Conservation (phyloP, 148 eudicot genomes). For the Rhododendron vialii region DNA sequence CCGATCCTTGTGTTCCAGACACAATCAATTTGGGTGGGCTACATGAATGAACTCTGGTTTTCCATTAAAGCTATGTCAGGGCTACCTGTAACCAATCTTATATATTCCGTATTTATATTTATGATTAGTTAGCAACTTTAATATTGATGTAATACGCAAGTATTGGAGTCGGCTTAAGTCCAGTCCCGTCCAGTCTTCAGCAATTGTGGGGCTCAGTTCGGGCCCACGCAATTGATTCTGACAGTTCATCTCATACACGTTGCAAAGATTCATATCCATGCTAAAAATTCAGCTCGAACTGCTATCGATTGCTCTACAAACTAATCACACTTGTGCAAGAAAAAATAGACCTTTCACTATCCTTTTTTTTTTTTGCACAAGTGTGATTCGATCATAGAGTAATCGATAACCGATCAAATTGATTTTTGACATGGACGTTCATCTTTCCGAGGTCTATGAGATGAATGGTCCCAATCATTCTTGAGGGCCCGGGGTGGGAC, state of each 20-base stretch:
- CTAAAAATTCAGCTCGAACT: neutral
- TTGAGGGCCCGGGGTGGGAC: neutral
- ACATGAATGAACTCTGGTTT: no score
- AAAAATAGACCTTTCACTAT: neutral
- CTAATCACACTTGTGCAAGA: neutral
- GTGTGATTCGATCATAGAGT: neutral
- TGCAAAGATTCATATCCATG: neutral
- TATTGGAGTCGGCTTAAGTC: neutral
- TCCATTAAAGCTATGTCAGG: no score
- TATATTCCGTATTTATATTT: neutral
- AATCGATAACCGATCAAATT: neutral
- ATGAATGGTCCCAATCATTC: neutral
- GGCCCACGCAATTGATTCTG: neutral
- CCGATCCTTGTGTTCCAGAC: no score
- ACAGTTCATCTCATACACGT: neutral
- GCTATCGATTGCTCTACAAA: neutral
- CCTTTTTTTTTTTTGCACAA: neutral
- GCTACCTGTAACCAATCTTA: no score
- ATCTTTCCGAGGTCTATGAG: neutral
- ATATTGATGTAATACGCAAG: neutral
- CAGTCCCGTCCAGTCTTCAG: neutral
- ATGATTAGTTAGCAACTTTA: neutral
- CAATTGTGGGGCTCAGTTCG: neutral
- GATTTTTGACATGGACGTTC: neutral
- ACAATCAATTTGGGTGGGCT: no score